A percentile compares a stretch with the other conserved stretches of the same genome.
Conservation (phyloP, 306 rosid species). For the Styphnolobium japonicum region DNA sequence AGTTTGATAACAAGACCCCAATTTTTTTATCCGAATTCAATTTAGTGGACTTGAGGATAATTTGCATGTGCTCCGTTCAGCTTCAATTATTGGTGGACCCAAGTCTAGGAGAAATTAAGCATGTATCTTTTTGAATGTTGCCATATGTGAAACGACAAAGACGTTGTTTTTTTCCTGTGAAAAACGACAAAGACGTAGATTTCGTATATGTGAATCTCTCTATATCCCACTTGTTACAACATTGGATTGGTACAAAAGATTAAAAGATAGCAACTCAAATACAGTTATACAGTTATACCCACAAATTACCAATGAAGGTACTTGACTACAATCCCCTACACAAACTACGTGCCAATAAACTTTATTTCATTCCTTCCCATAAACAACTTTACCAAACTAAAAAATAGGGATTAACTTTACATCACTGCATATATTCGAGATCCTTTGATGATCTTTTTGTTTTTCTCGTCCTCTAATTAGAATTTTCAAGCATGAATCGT, state of each 20-base stretch:
- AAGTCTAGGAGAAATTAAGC: background rate
- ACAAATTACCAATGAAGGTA: background rate
- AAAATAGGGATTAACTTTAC: background rate
- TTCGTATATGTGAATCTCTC: background rate
- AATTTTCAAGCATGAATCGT: slow-evolving; percentile 49
- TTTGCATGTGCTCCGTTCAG: no score
- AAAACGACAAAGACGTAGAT: no score
- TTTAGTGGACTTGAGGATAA: no score
- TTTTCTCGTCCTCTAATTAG: slow-evolving; percentile 13
- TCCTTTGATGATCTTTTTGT: background rate
- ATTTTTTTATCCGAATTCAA: no score
- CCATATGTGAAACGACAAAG: background rate
- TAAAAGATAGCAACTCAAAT: background rate
- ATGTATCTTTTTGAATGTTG: background rate
- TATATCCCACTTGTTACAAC: background rate
- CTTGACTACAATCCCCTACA: background rate
- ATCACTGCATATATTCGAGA: background rate
- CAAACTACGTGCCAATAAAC: background rate
- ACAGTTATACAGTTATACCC: no score
- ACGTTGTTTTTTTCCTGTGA: no score
- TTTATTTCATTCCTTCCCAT: background rate
- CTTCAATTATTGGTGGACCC: no score
- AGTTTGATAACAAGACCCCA: no score
- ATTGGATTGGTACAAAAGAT: no score
- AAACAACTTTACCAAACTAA: background rate